phyloP scores from a whole-genome alignment of 2,329 filamentous ascomycete species.

The Penicillium vulpinum region DNA sequence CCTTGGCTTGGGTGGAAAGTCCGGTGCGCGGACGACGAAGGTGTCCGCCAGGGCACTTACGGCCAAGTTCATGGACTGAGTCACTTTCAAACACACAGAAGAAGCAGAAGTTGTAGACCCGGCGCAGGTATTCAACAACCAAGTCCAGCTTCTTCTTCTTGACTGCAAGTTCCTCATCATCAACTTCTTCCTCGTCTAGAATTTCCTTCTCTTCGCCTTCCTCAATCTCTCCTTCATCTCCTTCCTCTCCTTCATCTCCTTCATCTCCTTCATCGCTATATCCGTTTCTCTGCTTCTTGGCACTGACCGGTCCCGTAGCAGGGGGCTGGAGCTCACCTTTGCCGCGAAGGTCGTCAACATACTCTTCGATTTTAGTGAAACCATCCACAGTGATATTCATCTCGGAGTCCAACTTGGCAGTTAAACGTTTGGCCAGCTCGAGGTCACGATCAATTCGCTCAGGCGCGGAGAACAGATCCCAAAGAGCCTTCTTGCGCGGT shows the following conservation, averaged over 20 bases:
- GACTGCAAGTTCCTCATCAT: slow-evolving; percentile 82
- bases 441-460: slow-evolving; percentile 92
- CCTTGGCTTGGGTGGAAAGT: slow-evolving; percentile 77
- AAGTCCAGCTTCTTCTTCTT: slow-evolving; percentile 98
- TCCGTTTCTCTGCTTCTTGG: slow-evolving; percentile 59
- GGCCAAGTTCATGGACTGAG: slow-evolving; percentile 89
- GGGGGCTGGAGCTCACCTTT: slow-evolving; percentile 74
- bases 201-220: slow-evolving; percentile 78
- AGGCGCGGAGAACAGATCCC: slow-evolving; percentile 93
- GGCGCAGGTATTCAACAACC: slow-evolving; percentile 91
- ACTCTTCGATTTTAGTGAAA: slow-evolving; percentile 77
- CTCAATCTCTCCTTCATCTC: slow-evolving; percentile 64
- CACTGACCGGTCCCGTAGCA: slow-evolving; percentile 41
- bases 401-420: slow-evolving; percentile 81
- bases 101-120: slow-evolving; percentile 98
- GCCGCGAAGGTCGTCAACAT: slow-evolving; percentile 75
- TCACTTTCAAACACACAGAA: slow-evolving; percentile 99
- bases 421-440: slow-evolving; percentile 75
- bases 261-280: slow-evolving; percentile 45
- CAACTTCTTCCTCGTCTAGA: slow-evolving; percentile 68
- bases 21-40: slow-evolving; percentile 86
- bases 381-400: slow-evolving; percentile 76
- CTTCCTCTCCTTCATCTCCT: slow-evolving; percentile 57
- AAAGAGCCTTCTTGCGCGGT: slow-evolving; percentile 89
- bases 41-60: slow-evolving; percentile 97